A percentile compares a stretch with the other conserved stretches of the same genome.
phyloP scores from a whole-genome alignment of 2,329 filamentous ascomycete species.

The Hymenotorrendiella dingleyae region DNA sequence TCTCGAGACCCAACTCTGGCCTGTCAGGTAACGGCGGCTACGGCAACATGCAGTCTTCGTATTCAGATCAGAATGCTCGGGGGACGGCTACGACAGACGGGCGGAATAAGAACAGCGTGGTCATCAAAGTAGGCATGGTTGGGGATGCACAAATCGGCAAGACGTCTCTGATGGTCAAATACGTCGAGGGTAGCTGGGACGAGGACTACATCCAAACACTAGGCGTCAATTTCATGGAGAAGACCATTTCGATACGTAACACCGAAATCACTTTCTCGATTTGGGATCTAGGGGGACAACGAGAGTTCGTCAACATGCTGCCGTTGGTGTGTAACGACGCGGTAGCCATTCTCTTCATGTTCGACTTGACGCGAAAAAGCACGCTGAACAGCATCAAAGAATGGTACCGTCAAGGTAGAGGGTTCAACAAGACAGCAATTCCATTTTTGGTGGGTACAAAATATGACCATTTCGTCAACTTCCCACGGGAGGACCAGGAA shows the following conservation, averaged over 20 bases:
- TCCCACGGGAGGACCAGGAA: conserved; percentile 93
- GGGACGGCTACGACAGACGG: conserved; percentile 20
- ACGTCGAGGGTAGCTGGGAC: conserved; percentile 98
- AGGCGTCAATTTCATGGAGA: conserved; percentile 99
- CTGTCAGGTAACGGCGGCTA: conserved; percentile 29
- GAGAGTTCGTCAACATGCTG: conserved; percentile 99
- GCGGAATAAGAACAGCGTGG: conserved; percentile 60
- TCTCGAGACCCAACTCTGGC: conserved; percentile 30
- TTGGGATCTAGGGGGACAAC: conserved; percentile 96
- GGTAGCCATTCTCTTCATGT: conserved; percentile 99
- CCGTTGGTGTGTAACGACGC: conserved; percentile 99
- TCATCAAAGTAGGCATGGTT: conserved; percentile 99
- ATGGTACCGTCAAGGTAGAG: conserved; percentile 95
- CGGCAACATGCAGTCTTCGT: conserved; percentile 27
- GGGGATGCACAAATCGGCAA: conserved; percentile 98
- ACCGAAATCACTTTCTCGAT: conserved; percentile 99
- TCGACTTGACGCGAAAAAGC: conserved; percentile 95
- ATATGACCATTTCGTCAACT: conserved; percentile 99
- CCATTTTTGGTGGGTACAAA: conserved; percentile 96
- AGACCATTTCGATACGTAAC: conserved; percentile 98
- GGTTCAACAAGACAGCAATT: conserved; percentile 99
- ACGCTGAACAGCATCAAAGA: conserved; percentile 99
- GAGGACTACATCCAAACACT: conserved; percentile 99
- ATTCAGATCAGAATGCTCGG: conserved; percentile 30
- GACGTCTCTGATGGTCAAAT: conserved; percentile 99